phyloP scores from a whole-genome alignment of 2,329 filamentous ascomycete species.

The Phaeosphaeriaceae sp. region DNA sequence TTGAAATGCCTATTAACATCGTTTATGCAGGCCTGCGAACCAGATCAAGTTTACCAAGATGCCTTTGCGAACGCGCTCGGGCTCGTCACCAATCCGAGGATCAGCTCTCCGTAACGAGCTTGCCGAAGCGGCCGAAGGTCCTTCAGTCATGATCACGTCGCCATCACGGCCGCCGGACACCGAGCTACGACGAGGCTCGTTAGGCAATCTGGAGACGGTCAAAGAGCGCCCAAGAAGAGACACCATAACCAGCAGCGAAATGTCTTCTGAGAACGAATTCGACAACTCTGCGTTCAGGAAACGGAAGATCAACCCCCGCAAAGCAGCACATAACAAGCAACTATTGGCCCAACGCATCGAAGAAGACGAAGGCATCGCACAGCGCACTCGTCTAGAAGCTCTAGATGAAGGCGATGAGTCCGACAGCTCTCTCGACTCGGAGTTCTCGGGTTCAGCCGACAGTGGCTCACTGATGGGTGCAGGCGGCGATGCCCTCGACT shows the following conservation, averaged over 20 bases:
- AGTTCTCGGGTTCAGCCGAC: slow-evolving; percentile 58
- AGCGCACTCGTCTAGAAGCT: slow-evolving; percentile 44
- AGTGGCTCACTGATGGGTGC: slow-evolving; percentile 74
- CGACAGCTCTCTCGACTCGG: slow-evolving; percentile 49
- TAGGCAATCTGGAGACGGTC: slow-evolving; percentile 73
- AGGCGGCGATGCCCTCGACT: slow-evolving; percentile 65
- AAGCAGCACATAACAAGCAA: slow-evolving; percentile 61
- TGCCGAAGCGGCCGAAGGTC: slow-evolving; percentile 56
- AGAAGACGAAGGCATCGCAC: slow-evolving; percentile 54
- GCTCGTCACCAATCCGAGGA: slow-evolving; percentile 76
- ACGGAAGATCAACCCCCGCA: slow-evolving; percentile 67
- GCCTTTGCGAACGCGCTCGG: slow-evolving; percentile 84
- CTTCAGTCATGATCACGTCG: slow-evolving; percentile 62
- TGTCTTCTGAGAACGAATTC: slow-evolving; percentile 82
- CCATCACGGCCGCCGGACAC: slow-evolving; percentile 57
- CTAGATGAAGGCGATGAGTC: slow-evolving; percentile 50
- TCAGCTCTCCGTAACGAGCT: slow-evolving; percentile 64
- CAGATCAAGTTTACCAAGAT: slow-evolving; percentile 97
- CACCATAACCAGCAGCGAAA: slow-evolving; percentile 81
- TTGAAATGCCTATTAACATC: slow-evolving; percentile 4
- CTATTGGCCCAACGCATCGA: slow-evolving; percentile 61
- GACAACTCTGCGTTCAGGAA: slow-evolving; percentile 71
- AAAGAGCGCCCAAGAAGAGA: slow-evolving; percentile 75
- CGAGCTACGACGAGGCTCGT: slow-evolving; percentile 64
- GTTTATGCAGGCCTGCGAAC: slow-evolving; percentile 69